Evolutionary conservation across 768 basidiomycete genomes (phyloP).

Genomic region (Lentinula raphanica): DNA sequence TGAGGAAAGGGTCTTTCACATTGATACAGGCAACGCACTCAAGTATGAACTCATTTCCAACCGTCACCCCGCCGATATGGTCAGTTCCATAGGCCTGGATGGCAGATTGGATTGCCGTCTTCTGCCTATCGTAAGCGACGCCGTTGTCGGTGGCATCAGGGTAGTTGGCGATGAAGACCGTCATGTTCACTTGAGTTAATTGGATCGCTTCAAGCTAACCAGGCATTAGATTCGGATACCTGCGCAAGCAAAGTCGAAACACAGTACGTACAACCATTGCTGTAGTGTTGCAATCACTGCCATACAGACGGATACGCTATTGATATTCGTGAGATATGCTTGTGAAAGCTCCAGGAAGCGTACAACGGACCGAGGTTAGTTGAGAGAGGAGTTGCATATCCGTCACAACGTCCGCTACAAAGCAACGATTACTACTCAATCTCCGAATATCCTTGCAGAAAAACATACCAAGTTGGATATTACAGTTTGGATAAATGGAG

Average conservation of each 20-base stretch:
- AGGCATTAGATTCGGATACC: not conserved
- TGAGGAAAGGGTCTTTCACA: not conserved
- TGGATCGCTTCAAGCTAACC: slow-evolving; percentile 81
- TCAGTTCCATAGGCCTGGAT: slow-evolving; percentile 73
- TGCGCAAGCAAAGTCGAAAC: not conserved
- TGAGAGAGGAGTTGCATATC: slow-evolving; percentile 68
- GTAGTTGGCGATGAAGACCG: slow-evolving; percentile 76
- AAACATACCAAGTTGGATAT: slow-evolving; percentile 37
- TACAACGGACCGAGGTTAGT: slow-evolving; percentile 51
- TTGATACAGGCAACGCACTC: slow-evolving; percentile 39
- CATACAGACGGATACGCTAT: slow-evolving; percentile 70
- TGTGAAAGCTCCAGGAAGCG: not conserved
- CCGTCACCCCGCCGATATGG: slow-evolving; percentile 76
- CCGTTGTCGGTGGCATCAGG: slow-evolving; percentile 49
- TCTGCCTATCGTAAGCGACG: slow-evolving; percentile 71
- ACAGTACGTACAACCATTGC: slow-evolving; percentile 55
- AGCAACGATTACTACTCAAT: slow-evolving; percentile 17
- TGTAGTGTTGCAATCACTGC: slow-evolving; percentile 81
- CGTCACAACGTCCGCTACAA: slow-evolving; percentile 1
- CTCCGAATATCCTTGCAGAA: slow-evolving; percentile 68
- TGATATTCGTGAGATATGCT: not conserved
- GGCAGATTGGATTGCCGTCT: slow-evolving; percentile 54
- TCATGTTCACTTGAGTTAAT: slow-evolving; percentile 83
- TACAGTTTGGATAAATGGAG: slow-evolving; percentile 68
- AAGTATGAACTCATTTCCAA: slow-evolving; percentile 89